Evolutionary conservation across 208 protist genomes (phyloP).

Genomic region (Dictyostelium gargantuum): DNA sequence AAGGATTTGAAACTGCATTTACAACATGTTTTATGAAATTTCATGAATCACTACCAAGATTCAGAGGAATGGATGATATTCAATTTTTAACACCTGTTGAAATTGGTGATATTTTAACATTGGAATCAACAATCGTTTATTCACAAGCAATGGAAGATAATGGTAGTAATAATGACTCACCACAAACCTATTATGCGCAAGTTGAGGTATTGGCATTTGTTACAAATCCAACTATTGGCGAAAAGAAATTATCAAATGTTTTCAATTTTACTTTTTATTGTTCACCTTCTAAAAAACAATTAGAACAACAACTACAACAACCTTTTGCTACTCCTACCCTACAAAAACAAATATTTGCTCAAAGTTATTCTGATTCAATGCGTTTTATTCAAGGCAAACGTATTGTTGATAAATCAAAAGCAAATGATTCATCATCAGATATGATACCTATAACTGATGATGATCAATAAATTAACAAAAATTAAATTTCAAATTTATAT

Average conservation of each 20-base stretch:
- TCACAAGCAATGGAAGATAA: background rate
- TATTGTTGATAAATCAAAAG: conserved; percentile 36
- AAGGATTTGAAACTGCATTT: conserved; percentile 71
- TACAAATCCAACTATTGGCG: conserved; percentile 19
- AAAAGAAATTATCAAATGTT: conserved; percentile 60
- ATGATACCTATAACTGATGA: too few species aligned
- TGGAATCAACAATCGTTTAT: conserved; percentile 51
- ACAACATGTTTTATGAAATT: conserved; percentile 49
- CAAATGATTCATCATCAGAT: too few species aligned
- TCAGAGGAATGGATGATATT: conserved; percentile 69
- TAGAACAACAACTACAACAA: background rate
- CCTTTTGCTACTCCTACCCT: too few species aligned
- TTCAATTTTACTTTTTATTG: conserved; percentile 76
- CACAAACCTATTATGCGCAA: background rate
- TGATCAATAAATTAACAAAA: too few species aligned
- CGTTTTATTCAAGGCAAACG: conserved; percentile 35
- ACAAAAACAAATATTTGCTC: background rate
- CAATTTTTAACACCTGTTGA: conserved; percentile 68
- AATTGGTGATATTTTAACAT: conserved; percentile 60
- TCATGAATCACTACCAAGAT: conserved; percentile 34
- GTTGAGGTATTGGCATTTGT: conserved; percentile 57
- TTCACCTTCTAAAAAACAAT: background rate
- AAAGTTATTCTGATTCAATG: conserved; percentile 59
- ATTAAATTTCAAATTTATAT: too few species aligned
- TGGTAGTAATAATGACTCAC: background rate